Conservation (phyloP, 2,329 filamentous ascomycete genomes). For the Cordyceps militaris region DNA sequence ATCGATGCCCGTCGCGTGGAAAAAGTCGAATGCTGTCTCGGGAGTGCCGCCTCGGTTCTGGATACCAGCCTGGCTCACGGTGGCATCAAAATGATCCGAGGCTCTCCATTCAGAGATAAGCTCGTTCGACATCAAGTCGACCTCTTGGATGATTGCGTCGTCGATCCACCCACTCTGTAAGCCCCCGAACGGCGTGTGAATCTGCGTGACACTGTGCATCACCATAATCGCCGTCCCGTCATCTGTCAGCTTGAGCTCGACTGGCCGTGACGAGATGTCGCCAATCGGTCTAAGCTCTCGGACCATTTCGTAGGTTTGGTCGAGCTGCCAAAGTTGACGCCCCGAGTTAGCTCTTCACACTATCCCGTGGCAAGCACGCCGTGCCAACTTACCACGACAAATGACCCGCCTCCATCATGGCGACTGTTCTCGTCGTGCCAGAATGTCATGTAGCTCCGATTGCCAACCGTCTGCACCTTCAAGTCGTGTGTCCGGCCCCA, state of each 20-base stretch:
- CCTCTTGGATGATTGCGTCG: slow-evolving; percentile 35
- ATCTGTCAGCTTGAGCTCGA: slow-evolving; percentile 35
- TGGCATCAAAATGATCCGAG: slow-evolving; percentile 23
- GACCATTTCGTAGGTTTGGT: slow-evolving; percentile 24
- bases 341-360: not conserved
- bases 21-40: slow-evolving; percentile 43
- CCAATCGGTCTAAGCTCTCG: slow-evolving; percentile 21
- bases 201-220: slow-evolving; percentile 27
- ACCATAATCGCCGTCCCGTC: slow-evolving; percentile 34
- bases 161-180: slow-evolving; percentile 23
- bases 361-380: not conserved
- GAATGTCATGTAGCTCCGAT: slow-evolving; percentile 17
- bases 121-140: slow-evolving; percentile 42
- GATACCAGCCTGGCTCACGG: slow-evolving; percentile 15
- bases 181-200: slow-evolving; percentile 21
- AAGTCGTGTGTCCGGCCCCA: slow-evolving; percentile 24
- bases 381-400: slow-evolving; percentile 34
- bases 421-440: slow-evolving; percentile 37
- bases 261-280: slow-evolving; percentile 22
- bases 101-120: slow-evolving; percentile 41
- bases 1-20: slow-evolving; percentile 52
- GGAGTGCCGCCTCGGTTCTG: slow-evolving; percentile 17
- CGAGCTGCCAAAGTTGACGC: slow-evolving; percentile 19
- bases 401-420: slow-evolving; percentile 38
- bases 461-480: slow-evolving; percentile 17